Evolutionary conservation across 805 yeast genomes (phyloP), one percentile per base, ranked within the genome.

Genomic region (Peterozyma toletana): DNA sequence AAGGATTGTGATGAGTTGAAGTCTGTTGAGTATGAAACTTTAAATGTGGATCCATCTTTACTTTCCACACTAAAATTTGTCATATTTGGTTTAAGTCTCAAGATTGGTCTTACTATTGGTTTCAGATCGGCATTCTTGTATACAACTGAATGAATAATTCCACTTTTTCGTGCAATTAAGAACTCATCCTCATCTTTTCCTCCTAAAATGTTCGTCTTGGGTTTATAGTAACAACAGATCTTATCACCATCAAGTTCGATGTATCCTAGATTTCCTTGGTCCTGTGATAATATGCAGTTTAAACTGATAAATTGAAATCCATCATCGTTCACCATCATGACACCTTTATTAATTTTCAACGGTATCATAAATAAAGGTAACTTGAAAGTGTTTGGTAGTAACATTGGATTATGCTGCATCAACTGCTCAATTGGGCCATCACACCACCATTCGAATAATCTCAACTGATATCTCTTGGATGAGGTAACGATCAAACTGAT

Each of bases 361-460:
- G 65, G 55, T 11, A 60, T 41, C 38, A 59, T 34, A 34, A 53
- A 53, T 14, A 50, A 40, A 1, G 68, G 68, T 1, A 60, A 33
- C 18, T 54, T 58, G 44, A 59, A 58, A 9, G 51, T 46, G 30
- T 51, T 55, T n/a, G 55, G 50, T 3, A 59, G 41, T 14, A 59
- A 39, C 2, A 47, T 37, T 2, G 58, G 50, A 13, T 53, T 47
- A 38, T 55, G 57, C 16, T 43, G 53, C 13, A 48, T 44, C 18
- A 49, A 36, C 17, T 43, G 45, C 10, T 47, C 50, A 11, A 49
- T 21, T 5, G 39, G 11, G 7, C 34, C 43, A 21, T 40, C 45
- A 3, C 48, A 13, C 45, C 54, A 55, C 17, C 56, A 45, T 37
- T 59, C 63, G 34, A 44, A 45, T 29, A 55, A 47, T 34, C 55